Percentiles rank a stretch among this genome's conserved stretches.
Conservation (phyloP, 129 eudicot species). For the Pulicaria dysenterica region DNA sequence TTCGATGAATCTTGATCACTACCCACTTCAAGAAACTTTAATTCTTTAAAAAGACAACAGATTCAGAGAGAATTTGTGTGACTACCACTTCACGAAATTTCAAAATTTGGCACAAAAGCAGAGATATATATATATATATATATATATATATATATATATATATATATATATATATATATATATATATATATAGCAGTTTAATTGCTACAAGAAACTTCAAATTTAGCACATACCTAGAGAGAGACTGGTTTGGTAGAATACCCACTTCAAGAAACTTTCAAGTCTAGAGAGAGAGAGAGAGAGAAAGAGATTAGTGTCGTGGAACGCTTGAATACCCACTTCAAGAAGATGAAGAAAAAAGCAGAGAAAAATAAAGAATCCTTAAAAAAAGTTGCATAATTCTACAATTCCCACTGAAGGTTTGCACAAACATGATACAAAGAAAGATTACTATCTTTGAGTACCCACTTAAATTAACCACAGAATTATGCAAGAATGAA, state of each 20-base stretch:
- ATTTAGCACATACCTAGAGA: constrained; percentile 25
- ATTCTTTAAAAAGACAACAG: not conserved
- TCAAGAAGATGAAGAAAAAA: too few species aligned
- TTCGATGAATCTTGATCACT: constrained; percentile 20
- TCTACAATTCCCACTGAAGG: not conserved
- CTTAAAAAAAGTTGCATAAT: not conserved
- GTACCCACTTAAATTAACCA: constrained; percentile 13
- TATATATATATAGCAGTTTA: constrained; percentile 7
- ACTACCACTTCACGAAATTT: not conserved
- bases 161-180: too few species aligned
- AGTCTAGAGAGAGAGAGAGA: constrained; percentile 18
- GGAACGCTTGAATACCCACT: constrained; percentile 3
- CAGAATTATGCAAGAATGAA: not conserved
- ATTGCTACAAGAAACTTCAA: constrained; percentile 24
- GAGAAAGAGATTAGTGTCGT: not conserved
- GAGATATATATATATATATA: too few species aligned
- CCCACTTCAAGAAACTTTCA: constrained; percentile 28
- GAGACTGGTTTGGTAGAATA: constrained; percentile 2
- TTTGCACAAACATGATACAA: too few species aligned
- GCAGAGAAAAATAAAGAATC: too few species aligned
- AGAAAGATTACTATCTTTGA: constrained; percentile 1
- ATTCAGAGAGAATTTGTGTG: constrained; percentile 11
- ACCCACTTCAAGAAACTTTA: constrained; percentile 22
- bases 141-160: too few species aligned
- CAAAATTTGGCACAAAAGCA: not conserved